Evolutionary conservation across 805 yeast species (phyloP).

Genomic region (Crinitomyces ghanaensis): DNA sequence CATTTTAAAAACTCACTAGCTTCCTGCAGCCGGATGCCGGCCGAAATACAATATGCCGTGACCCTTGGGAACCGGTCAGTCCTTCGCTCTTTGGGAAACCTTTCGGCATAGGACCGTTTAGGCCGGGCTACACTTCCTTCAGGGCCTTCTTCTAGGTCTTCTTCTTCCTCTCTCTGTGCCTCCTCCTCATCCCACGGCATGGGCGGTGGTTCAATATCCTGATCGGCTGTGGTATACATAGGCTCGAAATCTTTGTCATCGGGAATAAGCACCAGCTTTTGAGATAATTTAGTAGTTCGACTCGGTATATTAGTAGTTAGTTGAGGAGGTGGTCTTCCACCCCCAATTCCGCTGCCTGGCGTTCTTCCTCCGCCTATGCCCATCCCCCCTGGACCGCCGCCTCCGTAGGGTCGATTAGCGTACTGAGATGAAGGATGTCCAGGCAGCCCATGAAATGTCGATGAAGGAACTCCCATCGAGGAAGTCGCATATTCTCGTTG

Average conservation of each 20-base stretch:
- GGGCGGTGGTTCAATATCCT: slow-evolving; percentile 19
- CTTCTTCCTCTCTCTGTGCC: slow-evolving; percentile 5
- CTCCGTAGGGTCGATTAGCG: too few relatives aligned
- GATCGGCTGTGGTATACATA: slow-evolving; percentile 17
- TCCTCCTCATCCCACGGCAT: slow-evolving; percentile 2
- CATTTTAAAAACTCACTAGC: slow-evolving; percentile 53
- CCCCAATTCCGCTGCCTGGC: too few relatives aligned
- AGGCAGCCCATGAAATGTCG: too few relatives aligned
- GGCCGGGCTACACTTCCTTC: slow-evolving; percentile 4
- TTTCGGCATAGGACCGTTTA: slow-evolving; percentile 23
- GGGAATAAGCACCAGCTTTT: slow-evolving; percentile 77
- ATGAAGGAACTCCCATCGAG: neutral
- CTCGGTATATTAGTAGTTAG: slow-evolving; percentile 22
- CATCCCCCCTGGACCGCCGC: too few relatives aligned
- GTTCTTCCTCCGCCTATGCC: too few relatives aligned
- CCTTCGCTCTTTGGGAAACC: slow-evolving; percentile 36
- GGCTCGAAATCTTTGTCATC: slow-evolving; percentile 24
- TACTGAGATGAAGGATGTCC: too few relatives aligned
- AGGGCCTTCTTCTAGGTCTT: slow-evolving; percentile 7
- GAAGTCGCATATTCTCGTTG: neutral
- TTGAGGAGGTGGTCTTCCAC: slow-evolving; percentile 6
- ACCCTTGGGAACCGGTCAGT: slow-evolving; percentile 65
- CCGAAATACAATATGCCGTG: slow-evolving; percentile 86
- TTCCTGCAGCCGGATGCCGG: slow-evolving; percentile 55
- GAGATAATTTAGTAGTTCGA: slow-evolving; percentile 77